phyloP scores from a whole-genome alignment of 768 basidiomycete genomes.

The Rhodocollybia butyracea region DNA sequence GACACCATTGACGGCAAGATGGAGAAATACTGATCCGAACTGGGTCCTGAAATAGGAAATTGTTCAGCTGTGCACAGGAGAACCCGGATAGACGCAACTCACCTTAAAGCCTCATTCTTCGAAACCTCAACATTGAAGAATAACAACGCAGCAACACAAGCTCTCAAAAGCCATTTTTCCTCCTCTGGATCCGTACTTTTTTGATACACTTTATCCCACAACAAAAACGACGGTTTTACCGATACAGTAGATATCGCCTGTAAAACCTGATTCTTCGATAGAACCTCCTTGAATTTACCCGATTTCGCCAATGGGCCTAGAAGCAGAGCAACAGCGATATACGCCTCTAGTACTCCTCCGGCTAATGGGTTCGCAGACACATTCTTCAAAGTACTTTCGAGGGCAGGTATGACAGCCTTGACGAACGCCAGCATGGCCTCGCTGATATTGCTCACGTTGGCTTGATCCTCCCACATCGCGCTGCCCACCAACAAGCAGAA shows the following conservation, averaged over 20 bases:
- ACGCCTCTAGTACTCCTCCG: constrained; percentile 80
- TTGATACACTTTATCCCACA: constrained; percentile 86
- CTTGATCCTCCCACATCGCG: constrained; percentile 39
- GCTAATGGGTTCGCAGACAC: constrained; percentile 58
- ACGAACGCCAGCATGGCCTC: constrained; percentile 50
- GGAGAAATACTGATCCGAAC: constrained; percentile 63
- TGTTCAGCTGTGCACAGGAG: not conserved
- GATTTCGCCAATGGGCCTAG: constrained; percentile 56
- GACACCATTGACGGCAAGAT: constrained; percentile 61
- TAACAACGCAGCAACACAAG: constrained; percentile 46
- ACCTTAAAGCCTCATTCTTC: constrained; percentile 59
- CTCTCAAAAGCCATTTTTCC: constrained; percentile 74
- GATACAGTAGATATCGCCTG: constrained; percentile 44
- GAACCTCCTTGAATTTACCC: constrained; percentile 47
- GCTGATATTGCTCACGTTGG: constrained; percentile 23
- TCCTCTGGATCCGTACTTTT: constrained; percentile 50
- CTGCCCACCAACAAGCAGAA: constrained; percentile 63
- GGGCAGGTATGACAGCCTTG: constrained; percentile 47
- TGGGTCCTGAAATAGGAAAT: constrained; percentile 38
- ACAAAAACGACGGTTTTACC: constrained; percentile 78
- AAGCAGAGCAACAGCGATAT: constrained; percentile 67
- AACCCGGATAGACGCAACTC: constrained; percentile 14
- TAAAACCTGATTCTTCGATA: constrained; percentile 45
- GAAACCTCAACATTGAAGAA: constrained; percentile 47
- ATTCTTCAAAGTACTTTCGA: constrained; percentile 71